Base-by-base conservation (phyloP, 495 filamentous ascomycete genomes). In the Hypoxylon subgilvum region DNA sequence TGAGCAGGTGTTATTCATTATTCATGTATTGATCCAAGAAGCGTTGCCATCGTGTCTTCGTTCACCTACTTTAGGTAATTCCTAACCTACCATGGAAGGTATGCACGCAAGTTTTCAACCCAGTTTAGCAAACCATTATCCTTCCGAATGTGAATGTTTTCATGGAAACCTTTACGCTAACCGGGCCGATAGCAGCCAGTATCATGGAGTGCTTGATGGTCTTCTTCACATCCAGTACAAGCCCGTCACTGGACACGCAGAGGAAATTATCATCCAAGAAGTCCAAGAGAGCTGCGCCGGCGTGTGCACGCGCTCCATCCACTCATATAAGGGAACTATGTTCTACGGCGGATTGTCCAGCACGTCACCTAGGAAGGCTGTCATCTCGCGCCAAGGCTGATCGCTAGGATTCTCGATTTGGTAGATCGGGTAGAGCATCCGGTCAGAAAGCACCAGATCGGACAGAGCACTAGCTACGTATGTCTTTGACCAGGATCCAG, bases 371-470 rank as follows among this genome's bases (percentile, higher is more conserved):
- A 86, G 51, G 2, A 80, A 32, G 0, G 42, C 17, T 0, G 71
- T 69, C 66, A 79, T 76, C 0, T 76, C 66, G 0, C 34, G 32
- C 82, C 82, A 84, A 0, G 74, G 69, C 65, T 83, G 78, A 1
- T 74, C 58, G 2, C 75, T 65, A 0, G 80, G 81, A 46, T 84
- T 83, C 10, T 85, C 82, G 46, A 85, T 74, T 64, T 85, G 82
- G 40, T 84, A 85, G 27, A 82, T 51, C 2, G 76, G 69, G 18
- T 76, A 67, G 1, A 72, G 65, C 0, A 42, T 36, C 0, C 41
- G 21, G 0, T 64, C 44, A 0, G 25, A 10, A 4, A 57, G 30
- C 3, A 47, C 30, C 1, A 66, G 43, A 12, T 66, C 57, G 6
- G 32, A 8, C 13, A 38, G 34, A n/a, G n/a, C n/a, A n/a, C n/a